phyloP scores from a whole-genome alignment of 192 early-diverging fungal species.

The Umbelopsis sp. region DNA sequence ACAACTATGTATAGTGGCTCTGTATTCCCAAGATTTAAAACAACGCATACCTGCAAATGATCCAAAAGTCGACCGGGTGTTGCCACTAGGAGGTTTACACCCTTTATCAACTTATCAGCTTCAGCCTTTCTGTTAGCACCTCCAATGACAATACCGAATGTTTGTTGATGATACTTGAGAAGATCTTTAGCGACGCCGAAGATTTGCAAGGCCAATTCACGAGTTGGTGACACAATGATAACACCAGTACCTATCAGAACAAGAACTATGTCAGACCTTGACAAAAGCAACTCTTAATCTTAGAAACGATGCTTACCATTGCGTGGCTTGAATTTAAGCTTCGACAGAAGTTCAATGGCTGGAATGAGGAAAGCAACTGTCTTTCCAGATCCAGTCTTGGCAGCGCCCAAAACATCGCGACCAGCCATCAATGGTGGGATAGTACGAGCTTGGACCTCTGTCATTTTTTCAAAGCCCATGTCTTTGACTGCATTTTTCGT shows the following conservation, averaged over 20 bases:
- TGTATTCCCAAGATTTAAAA: neutral
- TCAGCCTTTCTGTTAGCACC: constrained; percentile 97
- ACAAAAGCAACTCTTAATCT: neutral
- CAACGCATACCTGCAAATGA: constrained; percentile 80
- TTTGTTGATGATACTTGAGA: constrained; percentile 92
- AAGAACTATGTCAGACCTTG: neutral
- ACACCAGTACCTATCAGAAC: constrained; percentile 76
- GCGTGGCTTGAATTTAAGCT: constrained; percentile 94
- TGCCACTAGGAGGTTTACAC: constrained; percentile 94
- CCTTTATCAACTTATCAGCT: constrained; percentile 93
- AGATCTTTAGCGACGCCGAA: constrained; percentile 98
- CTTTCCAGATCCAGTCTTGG: constrained; percentile 97
- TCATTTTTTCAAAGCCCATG: constrained; percentile 94
- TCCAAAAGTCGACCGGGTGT: constrained; percentile 97
- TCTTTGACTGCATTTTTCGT: constrained; percentile 85
- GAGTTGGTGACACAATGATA: constrained; percentile 95
- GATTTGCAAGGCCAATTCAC: constrained; percentile 98
- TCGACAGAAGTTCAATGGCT: constrained; percentile 87
- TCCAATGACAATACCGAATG: constrained; percentile 98
- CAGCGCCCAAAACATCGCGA: constrained; percentile 96
- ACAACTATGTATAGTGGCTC: neutral
- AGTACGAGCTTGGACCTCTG: constrained; percentile 94
- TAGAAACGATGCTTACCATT: constrained; percentile 62
- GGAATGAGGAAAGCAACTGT: constrained; percentile 97
- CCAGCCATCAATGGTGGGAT: constrained; percentile 96